Evolutionary conservation across 805 yeast genomes (phyloP), one percentile per base, ranked within the genome.

Genomic region (Candida nanaspora): DNA sequence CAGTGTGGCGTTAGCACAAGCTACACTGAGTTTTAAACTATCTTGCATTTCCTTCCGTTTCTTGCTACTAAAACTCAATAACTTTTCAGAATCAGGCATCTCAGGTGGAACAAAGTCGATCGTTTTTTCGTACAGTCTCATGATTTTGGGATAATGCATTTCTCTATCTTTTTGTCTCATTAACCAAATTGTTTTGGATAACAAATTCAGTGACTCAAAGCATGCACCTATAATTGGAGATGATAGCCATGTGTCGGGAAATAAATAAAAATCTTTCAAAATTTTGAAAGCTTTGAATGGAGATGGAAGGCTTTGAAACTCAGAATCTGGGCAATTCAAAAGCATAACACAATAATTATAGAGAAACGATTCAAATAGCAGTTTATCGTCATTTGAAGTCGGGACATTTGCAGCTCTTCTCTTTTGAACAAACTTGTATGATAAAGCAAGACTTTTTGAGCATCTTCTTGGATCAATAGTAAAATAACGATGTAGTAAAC

Each of bases 281-380:
- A 36, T 27, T 5, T 29, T 30, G 25, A 35, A 40, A 9, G 30
- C 39, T 16, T n/a, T 14, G 19, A 23, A 40, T 8, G 42, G 42
- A 6, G 33, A 31, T 9, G 42, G 42, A 5, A 40, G 30, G 18
- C 31, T 23, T 6, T 6, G 8, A 31, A 35, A 40, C 20, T 35
- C 33, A 9, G n/a, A 11, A n/a, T 34, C 35, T 14, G 39, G 39
- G 14, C 32, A 35, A 15, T 16, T 31, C 25, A 35, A 36, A 18
- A 40, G 21, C 9, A 32, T 22, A 11, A 29, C 34, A 25, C 35
- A 35, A 29, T 40, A 40, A 19, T 40, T 40, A 25, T 30, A 40
- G 3, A 40, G 19, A 21, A 40, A 40, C 6, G 42, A 40, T 6
- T 40, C 42, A 14, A 35, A 33, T 16, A 40, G 29, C 10, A 37